A percentile compares a stretch with the other conserved stretches of the same genome.
phyloP scores from a whole-genome alignment of 1,139 yeast genomes.

The Protomyces inouyei region DNA sequence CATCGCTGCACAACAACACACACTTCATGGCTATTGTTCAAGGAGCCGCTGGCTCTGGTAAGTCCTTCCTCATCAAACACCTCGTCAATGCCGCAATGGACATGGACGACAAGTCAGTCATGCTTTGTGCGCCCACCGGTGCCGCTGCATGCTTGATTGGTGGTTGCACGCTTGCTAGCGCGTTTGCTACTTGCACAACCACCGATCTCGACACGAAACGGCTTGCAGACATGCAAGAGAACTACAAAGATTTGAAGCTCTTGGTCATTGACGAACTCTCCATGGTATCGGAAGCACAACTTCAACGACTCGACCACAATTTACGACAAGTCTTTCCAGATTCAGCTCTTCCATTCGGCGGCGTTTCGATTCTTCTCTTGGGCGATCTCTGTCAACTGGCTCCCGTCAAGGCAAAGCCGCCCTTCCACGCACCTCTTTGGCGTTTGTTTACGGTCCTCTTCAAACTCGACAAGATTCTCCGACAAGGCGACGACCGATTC shows the following conservation, averaged over 20 bases:
- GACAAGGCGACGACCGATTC: no score
- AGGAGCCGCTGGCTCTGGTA: neutral
- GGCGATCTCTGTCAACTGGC: neutral
- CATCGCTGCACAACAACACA: neutral
- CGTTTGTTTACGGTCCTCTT: no score
- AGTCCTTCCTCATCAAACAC: neutral
- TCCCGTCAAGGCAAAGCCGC: neutral
- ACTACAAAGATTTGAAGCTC: neutral
- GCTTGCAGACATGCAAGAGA: neutral
- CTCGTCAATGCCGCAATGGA: neutral
- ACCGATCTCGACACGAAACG: neutral
- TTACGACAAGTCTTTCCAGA: neutral
- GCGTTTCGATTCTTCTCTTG: no score
- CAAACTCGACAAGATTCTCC: no score
- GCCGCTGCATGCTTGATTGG: neutral
- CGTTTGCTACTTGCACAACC: neutral
- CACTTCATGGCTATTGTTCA: neutral
- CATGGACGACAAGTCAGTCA: neutral
- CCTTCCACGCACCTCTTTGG: neutral
- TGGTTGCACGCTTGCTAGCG: neutral
- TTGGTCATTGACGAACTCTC: neutral
- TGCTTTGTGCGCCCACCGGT: neutral
- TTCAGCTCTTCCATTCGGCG: no score
- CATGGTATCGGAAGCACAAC: neutral
- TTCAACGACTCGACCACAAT: neutral